Base-by-base conservation (phyloP, 805 yeast species). In the Metschnikowia lachancei region DNA sequence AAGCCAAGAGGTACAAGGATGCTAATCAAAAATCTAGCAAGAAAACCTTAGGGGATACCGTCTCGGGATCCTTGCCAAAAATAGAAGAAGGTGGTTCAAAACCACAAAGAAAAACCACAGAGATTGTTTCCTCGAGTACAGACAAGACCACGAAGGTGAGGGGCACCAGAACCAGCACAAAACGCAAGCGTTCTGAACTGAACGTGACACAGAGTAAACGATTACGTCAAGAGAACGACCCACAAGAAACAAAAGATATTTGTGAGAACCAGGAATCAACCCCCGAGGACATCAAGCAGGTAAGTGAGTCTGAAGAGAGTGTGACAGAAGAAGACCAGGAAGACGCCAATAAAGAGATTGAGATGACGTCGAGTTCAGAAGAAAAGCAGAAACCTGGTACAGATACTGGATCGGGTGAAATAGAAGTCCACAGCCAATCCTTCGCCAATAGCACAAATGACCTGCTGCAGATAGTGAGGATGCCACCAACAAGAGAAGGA, bases 271-370 rank as follows among this genome's bases (percentile, higher is more conserved):
- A 13, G 26, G 18, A 13, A 13, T 5, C 13, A 7, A 18, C 12
- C 16, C 7, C 29, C 16, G 36, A 10, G 1, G 45, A 41, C 14
- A 11, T 32, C 13, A 50, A 50, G 16, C 51, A 50, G 17, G 46
- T 50, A 19, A 47, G 54, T 20, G 47, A 45, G 19, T 47, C 53
- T 4, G 51, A 49, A 9, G 53, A 41, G 3, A 46, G 49, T 22
- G 11, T 20, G 10, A 12, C 18, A 33, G 41, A 39, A 11, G 35
- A 26, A 18, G 32, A 24, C 12, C 30, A 12, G 26, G 30, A 29
- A 6, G 18, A 24, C n/a, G 22, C 16, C 9, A 16, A 33, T 11
- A n/a, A 34, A 26, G 41, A 38, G n/a, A 13, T 44, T 4, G 47
- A 41, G 19, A 37, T 50, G 12, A 32, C 10, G 3, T 50, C 53